Evolutionary conservation across 2,329 filamentous ascomycete genomes (phyloP).

Genomic region (Paracorniculantispora psalliotae): DNA sequence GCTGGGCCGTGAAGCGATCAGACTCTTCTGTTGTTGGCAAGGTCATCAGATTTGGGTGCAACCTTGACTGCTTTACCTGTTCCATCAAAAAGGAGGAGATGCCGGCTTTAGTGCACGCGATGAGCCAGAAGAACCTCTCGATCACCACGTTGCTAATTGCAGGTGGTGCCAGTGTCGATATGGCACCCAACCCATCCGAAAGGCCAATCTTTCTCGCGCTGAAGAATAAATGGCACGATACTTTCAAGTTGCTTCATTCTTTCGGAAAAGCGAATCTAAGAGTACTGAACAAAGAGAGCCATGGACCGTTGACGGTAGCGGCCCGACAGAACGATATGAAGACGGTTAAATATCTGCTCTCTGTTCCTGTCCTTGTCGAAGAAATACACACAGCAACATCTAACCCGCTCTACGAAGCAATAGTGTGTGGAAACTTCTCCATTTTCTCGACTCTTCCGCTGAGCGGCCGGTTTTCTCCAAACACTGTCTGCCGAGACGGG

Average conservation of each 20-base stretch:
- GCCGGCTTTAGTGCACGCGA: background rate
- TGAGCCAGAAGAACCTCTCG: rapidly evolving
- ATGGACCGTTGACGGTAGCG: background rate
- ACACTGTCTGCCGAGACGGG: background rate
- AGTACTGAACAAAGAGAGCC: background rate
- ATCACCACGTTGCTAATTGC: background rate
- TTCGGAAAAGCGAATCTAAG: background rate
- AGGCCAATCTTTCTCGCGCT: background rate
- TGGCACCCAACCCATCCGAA: background rate
- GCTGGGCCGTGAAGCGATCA: background rate
- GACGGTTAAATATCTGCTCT: background rate
- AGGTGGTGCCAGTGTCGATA: background rate
- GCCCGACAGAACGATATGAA: background rate
- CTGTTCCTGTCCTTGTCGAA: too few species aligned
- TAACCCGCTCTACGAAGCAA: background rate
- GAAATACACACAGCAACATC: background rate
- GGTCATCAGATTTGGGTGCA: background rate
- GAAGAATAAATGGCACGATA: background rate
- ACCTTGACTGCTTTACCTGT: background rate
- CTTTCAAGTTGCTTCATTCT: background rate
- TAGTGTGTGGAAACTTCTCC: background rate
- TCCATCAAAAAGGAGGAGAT: rapidly evolving
- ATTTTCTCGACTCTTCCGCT: background rate
- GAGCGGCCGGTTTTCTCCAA: background rate
- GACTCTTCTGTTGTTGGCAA: background rate